Evolutionary conservation across 257 asterid genomes (phyloP).

Genomic region (Ilex asprella): DNA sequence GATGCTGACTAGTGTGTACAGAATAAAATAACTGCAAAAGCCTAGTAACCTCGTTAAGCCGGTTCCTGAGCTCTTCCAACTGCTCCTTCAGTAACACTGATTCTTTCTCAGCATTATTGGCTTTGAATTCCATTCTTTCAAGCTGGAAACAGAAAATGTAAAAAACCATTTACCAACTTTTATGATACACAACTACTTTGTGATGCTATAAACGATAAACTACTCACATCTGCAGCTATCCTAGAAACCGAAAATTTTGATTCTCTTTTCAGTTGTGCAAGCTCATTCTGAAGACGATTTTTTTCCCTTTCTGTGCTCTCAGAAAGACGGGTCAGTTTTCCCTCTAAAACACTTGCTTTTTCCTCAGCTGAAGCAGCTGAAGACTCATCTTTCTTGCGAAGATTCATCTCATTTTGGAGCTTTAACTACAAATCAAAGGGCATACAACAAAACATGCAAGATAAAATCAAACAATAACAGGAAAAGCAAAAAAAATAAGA

Average conservation of each 20-base stretch:
- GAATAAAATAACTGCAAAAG: background rate
- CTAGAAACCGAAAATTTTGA: slow-evolving; percentile 67
- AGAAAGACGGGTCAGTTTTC: slow-evolving; percentile 50
- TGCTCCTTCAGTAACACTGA: slow-evolving; percentile 56
- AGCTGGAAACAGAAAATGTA: slow-evolving; percentile 40
- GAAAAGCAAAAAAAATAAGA: no score
- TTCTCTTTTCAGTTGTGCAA: slow-evolving; percentile 72
- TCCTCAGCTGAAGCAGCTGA: slow-evolving; percentile 76
- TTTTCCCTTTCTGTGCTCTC: slow-evolving; percentile 68
- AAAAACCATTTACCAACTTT: slow-evolving; percentile 1
- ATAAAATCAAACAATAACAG: background rate
- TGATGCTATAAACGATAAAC: background rate
- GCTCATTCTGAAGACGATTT: slow-evolving; percentile 64
- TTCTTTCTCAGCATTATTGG: slow-evolving; percentile 79
- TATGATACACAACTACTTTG: background rate
- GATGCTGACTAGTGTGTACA: background rate
- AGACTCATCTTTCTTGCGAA: slow-evolving; percentile 69
- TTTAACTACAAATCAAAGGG: slow-evolving; percentile 43
- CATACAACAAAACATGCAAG: slow-evolving; percentile 9
- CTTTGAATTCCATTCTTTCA: slow-evolving; percentile 81
- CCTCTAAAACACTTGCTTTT: slow-evolving; percentile 62
- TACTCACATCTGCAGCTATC: slow-evolving; percentile 73
- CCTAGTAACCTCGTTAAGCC: slow-evolving; percentile 51
- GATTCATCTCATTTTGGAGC: slow-evolving; percentile 65
- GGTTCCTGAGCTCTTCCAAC: slow-evolving; percentile 53